Conservation (phyloP, 2,329 filamentous ascomycete genomes). For the Cladosporium sp. region DNA sequence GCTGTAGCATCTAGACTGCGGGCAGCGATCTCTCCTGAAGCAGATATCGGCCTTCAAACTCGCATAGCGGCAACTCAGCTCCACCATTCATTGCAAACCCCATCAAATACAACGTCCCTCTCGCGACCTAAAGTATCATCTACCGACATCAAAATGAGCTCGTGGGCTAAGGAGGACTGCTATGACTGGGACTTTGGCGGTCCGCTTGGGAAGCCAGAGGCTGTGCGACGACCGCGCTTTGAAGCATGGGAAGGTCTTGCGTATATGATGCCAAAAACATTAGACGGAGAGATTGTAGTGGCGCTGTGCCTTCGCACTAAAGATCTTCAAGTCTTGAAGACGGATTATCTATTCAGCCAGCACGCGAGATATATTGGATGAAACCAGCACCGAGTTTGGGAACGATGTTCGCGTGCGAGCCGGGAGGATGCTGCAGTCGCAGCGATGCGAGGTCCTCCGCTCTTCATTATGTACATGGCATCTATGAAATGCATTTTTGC, state of each 20-base stretch:
- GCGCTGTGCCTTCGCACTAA: conserved; percentile 7
- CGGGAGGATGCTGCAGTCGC: no score
- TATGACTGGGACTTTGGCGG: conserved; percentile 11
- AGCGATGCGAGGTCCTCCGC: no score
- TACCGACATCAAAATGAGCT: conserved; percentile 12
- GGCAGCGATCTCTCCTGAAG: not conserved
- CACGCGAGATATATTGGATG: no score
- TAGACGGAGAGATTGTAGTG: conserved; percentile 12
- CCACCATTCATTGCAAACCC: not conserved
- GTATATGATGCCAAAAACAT: conserved; percentile 14
- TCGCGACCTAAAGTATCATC: not conserved
- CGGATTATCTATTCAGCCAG: no score
- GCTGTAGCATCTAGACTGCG: conserved; percentile 2
- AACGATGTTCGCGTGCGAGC: no score
- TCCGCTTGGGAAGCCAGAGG: conserved; percentile 14
- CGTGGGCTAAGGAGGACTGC: conserved; percentile 14
- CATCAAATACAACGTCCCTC: not conserved
- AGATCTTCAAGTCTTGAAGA: no score
- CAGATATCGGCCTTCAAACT: not conserved
- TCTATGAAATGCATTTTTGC: no score
- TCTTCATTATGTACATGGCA: no score
- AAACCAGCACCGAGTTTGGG: no score
- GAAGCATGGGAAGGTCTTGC: conserved; percentile 13
- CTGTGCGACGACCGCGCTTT: conserved; percentile 14
- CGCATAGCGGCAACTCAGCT: not conserved